Conservation (phyloP, 1,284 basidiomycete genomes). For the Rhodotorula glutinis region DNA sequence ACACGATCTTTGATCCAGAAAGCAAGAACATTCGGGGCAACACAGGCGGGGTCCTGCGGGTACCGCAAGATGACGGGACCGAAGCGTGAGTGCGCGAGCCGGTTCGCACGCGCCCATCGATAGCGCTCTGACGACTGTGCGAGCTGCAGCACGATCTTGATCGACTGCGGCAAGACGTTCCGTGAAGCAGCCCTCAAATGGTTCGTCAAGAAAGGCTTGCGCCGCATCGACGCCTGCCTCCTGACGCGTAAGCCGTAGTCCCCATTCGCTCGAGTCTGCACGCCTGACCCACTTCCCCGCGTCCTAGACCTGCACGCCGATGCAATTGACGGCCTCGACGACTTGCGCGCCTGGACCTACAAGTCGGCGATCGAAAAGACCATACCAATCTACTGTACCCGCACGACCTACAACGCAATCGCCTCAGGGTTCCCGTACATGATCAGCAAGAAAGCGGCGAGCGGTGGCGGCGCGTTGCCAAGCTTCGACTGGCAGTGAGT, state of each 20-base stretch:
- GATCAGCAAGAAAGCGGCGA: conserved; percentile 66
- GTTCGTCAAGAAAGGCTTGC: conserved; percentile 70
- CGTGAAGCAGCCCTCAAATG: conserved; percentile 70
- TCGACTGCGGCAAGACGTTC: conserved; percentile 78
- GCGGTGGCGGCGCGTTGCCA: conserved; percentile 64
- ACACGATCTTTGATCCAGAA: conserved; percentile 52
- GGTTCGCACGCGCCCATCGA: no score
- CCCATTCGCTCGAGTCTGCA: not conserved
- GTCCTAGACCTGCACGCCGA: conserved; percentile 29
- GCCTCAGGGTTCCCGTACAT: conserved; percentile 66
- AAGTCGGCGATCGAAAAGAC: conserved; percentile 62
- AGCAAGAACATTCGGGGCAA: conserved; percentile 72
- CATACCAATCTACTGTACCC: conserved; percentile 59
- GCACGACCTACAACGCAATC: conserved; percentile 54
- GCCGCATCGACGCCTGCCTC: conserved; percentile 70
- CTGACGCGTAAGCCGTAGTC: conserved; percentile 60
- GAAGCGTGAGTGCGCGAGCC: not conserved
- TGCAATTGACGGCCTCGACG: conserved; percentile 77
- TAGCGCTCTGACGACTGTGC: not conserved
- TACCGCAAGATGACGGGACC: conserved; percentile 55
- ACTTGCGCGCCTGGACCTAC: conserved; percentile 75
- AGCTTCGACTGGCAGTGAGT: conserved; percentile 66
- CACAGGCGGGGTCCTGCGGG: conserved; percentile 63
- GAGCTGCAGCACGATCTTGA: conserved; percentile 49
- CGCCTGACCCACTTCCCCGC: not conserved